A percentile compares a stretch with the other conserved stretches of the same genome.
Conservation (phyloP, 2,329 filamentous ascomycete genomes). For the Calonectria multiphialidica region DNA sequence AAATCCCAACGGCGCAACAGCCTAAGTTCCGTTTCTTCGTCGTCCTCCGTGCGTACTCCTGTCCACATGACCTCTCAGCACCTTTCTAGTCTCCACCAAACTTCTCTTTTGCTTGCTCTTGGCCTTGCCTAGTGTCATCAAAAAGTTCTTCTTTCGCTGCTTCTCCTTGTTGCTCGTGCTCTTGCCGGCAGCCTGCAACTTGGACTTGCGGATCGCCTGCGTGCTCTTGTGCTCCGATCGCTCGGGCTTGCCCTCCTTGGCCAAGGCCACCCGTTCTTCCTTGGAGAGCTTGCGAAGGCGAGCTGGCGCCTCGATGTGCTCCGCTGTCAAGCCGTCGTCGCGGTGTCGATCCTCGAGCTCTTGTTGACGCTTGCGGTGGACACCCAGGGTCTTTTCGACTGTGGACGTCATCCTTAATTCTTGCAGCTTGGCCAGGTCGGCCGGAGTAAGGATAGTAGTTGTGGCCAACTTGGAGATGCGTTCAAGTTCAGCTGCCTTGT, state of each 20-base stretch:
- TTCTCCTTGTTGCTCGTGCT: conserved; percentile 98
- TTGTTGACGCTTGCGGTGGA: conserved; percentile 60
- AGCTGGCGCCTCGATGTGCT: conserved; percentile 90
- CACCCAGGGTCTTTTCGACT: conserved; percentile 73
- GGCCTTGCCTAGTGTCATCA: conserved; percentile 98
- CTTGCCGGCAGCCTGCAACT: conserved; percentile 91
- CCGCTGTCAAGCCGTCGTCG: conserved; percentile 91
- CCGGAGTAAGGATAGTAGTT: conserved; percentile 92
- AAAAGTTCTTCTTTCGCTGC: conserved; percentile 95
- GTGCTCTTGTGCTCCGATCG: conserved; percentile 87
- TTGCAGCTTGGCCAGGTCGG: conserved; percentile 93
- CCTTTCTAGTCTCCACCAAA: conserved; percentile 85
- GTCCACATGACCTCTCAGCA: conserved; percentile 84
- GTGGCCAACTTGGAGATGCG: conserved; percentile 84
- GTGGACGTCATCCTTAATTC: conserved; percentile 84
- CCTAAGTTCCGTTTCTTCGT: conserved; percentile 73
- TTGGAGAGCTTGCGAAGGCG: conserved; percentile 86
- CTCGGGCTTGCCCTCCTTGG: conserved; percentile 83
- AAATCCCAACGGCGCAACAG: background rate
- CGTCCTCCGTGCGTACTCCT: conserved; percentile 87
- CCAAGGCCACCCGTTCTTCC: conserved; percentile 88
- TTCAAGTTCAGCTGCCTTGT: conserved; percentile 58
- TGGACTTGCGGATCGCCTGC: conserved; percentile 84
- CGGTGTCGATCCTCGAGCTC: conserved; percentile 70
- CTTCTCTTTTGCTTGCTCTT: conserved; percentile 96